These are phyloP conservation scores for Pseudocercospora cruenta DNA, from an alignment of 2,329 filamentous ascomycete genomes.

Conservation along the genomic window DNA sequence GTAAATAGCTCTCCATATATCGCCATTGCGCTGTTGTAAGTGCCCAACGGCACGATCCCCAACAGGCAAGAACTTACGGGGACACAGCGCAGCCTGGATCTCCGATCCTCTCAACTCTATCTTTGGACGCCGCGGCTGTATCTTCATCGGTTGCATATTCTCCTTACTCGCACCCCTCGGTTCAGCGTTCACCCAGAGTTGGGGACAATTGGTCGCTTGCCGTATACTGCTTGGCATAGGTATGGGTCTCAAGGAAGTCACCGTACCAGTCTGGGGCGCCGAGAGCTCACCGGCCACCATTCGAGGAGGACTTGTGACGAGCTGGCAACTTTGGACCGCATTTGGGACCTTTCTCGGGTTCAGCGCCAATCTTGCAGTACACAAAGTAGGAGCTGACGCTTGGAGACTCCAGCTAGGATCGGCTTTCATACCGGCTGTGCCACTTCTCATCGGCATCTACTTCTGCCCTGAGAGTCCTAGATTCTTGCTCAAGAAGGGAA, in stretches of 20 bases:
- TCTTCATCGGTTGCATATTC: slow-evolving; percentile 75
- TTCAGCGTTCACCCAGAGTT: slow-evolving; percentile 69
- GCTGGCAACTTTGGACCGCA: slow-evolving; percentile 51
- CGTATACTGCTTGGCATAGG: slow-evolving; percentile 70
- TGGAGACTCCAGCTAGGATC: slow-evolving; percentile 67
- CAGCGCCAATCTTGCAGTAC: slow-evolving; percentile 56
- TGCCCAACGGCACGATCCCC: neutral
- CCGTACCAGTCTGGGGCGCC: slow-evolving; percentile 45
- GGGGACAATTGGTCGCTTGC: slow-evolving; percentile 69
- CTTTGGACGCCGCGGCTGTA: slow-evolving; percentile 72
- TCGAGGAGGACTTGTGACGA: slow-evolving; percentile 37
- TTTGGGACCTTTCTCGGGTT: slow-evolving; percentile 68
- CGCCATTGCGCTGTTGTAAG: neutral
- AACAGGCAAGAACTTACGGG: neutral
- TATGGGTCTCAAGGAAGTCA: slow-evolving; percentile 45
- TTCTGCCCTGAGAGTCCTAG: slow-evolving; percentile 51
- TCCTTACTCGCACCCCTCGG: slow-evolving; percentile 62
- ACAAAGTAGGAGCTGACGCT: slow-evolving; percentile 53
- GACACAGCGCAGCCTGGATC: slow-evolving; percentile 65
- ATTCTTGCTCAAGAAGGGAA: slow-evolving; percentile 32
- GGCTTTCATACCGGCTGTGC: slow-evolving; percentile 67
- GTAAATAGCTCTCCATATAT: neutral
- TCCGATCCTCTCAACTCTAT: slow-evolving; percentile 71
- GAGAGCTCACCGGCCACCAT: slow-evolving; percentile 54
- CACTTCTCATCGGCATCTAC: slow-evolving; percentile 54